These are phyloP conservation scores for Protomyces lactucae-debilis DNA, from an alignment of 1,139 yeast genomes.

Conservation along the genomic window DNA sequence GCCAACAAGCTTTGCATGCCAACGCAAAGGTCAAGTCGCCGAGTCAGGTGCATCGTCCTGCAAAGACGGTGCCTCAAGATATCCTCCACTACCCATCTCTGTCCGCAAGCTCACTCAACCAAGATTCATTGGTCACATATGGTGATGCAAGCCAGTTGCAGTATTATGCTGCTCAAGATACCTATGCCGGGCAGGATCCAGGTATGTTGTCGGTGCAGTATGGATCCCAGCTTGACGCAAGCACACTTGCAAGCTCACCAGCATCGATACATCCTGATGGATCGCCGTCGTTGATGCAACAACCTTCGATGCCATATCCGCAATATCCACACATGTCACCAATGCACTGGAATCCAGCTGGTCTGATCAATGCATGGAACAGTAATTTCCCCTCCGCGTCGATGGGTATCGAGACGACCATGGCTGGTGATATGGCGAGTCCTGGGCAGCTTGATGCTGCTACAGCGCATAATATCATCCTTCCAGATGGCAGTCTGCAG, in stretches of 20 bases:
- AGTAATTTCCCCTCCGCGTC: constrained; percentile 4
- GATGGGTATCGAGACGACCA: background rate
- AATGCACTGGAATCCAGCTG: constrained; percentile 13
- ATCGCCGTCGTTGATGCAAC: background rate
- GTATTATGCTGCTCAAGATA: background rate
- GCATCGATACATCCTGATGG: background rate
- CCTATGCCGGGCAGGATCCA: background rate
- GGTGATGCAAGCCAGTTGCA: background rate
- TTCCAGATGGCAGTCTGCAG: background rate
- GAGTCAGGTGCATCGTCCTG: background rate
- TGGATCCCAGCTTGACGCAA: background rate
- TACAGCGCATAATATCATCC: background rate
- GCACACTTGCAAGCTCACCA: background rate
- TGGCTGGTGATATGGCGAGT: background rate
- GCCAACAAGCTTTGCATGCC: background rate
- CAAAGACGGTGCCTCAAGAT: background rate
- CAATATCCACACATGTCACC: background rate
- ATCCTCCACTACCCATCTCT: background rate
- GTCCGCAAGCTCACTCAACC: background rate
- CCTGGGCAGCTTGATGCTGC: background rate
- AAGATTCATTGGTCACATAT: background rate
- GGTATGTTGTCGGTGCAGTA: background rate
- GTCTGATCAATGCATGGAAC: constrained; percentile 16
- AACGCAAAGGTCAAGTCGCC: background rate
- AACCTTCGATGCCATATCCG: background rate